Conservation (phyloP, 768 basidiomycete genomes). For the Chiua virens region DNA sequence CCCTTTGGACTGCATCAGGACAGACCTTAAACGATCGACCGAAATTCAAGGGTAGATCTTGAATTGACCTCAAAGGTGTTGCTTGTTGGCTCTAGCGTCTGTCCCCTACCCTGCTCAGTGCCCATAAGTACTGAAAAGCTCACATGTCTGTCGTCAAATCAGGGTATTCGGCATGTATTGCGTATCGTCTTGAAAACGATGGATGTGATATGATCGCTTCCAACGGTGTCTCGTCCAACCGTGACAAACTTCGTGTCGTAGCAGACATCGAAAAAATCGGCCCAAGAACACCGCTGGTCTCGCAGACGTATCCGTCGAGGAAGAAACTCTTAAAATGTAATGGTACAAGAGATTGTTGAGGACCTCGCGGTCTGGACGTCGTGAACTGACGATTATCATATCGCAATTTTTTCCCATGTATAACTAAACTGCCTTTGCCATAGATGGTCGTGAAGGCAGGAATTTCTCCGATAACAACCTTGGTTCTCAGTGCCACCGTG, state of each 20-base stretch:
- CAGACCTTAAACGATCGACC: too few relatives aligned
- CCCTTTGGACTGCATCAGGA: too few relatives aligned
- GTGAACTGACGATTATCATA: conserved; percentile 28
- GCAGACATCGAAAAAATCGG: conserved; percentile 32
- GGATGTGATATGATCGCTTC: conserved; percentile 32
- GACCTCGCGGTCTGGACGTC: conserved; percentile 47
- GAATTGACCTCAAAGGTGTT: too few relatives aligned
- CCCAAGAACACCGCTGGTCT: conserved; percentile 22
- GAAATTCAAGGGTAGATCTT: too few relatives aligned
- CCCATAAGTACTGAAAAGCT: neutral
- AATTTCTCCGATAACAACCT: neutral
- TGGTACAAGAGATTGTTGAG: conserved; percentile 34
- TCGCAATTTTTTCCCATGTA: neutral
- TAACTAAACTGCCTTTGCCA: neutral
- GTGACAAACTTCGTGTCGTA: conserved; percentile 28
- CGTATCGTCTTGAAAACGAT: conserved; percentile 32
- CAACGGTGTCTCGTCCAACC: conserved; percentile 31
- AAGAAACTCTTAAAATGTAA: conserved; percentile 40
- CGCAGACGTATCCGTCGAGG: conserved; percentile 44
- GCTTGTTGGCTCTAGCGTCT: too few relatives aligned
- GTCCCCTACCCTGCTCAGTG: neutral
- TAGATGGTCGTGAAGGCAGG: conserved; percentile 32
- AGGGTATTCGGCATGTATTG: conserved; percentile 30
- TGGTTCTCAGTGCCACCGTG: conserved; percentile 8
- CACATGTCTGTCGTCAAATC: conserved; percentile 24